phyloP scores from a whole-genome alignment of 1,284 basidiomycete species.

The Ceratobasidium sp. region DNA sequence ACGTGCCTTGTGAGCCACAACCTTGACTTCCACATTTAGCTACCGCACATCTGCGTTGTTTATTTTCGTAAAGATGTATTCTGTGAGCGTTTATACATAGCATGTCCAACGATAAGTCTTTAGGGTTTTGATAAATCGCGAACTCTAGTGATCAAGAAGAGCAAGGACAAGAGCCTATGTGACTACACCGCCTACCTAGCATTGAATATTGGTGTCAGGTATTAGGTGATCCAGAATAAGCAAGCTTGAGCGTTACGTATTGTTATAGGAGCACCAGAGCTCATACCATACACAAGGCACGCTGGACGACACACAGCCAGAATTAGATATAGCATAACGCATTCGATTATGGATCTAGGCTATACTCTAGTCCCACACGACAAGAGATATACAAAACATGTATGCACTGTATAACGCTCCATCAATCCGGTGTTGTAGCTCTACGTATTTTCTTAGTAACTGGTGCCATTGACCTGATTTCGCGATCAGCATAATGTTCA shows the following conservation, averaged over 20 bases:
- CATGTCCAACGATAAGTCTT: too few species aligned
- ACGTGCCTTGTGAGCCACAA: neutral
- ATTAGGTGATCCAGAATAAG: too few species aligned
- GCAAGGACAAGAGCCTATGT: too few species aligned
- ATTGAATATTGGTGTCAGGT: too few species aligned
- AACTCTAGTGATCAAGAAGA: too few species aligned
- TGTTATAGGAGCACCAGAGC: neutral
- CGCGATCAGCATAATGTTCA: neutral
- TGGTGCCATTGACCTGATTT: constrained; percentile 45
- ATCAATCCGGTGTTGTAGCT: constrained; percentile 2
- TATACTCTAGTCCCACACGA: constrained; percentile 28
- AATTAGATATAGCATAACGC: neutral
- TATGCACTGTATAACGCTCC: constrained; percentile 4
- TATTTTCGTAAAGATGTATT: too few species aligned
- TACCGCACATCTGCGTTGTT: neutral
- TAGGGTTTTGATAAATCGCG: too few species aligned
- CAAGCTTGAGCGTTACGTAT: too few species aligned
- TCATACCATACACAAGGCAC: neutral
- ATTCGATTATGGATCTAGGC: constrained; percentile 12
- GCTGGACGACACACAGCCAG: neutral
- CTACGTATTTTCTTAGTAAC: constrained; percentile 42
- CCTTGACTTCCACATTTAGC: neutral
- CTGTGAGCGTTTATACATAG: too few species aligned
- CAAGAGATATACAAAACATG: constrained; percentile 19
- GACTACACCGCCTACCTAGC: too few species aligned